Evolutionary conservation across 2,329 filamentous ascomycete genomes (phyloP), one percentile per base, ranked within the genome.

Genomic region (Botrytis sinoallii): DNA sequence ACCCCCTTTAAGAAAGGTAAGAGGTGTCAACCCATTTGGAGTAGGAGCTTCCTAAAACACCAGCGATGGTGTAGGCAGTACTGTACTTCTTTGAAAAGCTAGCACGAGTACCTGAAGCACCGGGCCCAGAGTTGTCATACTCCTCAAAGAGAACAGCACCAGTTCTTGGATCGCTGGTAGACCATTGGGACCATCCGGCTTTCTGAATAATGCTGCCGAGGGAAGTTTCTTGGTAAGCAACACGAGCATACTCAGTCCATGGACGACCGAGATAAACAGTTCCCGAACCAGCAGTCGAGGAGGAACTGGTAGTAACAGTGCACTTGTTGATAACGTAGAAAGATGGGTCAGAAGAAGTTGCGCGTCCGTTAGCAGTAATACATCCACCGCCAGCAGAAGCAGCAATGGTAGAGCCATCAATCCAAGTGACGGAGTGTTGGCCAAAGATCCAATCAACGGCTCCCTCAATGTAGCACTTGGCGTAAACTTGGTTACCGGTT

Each of bases 371-470:
- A 73, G 84, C 84, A 16, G 85, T 72, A 22, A 69, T 69, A 1
- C 40, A 69, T 72, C 71, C 71, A 29, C 86, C 81, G 29, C 81
- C 79, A 16, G 85, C 80, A 68, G 86, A 85, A 35, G 79, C 77
- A 60, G 84, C 81, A 75, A 89, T 85, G 63, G 85, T 83, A 74
- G 83, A 83, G 22, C 81, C 77, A 71, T 88, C 85, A 32, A 72
- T 42, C 71, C 71, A 72, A 20, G 71, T 64, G 79, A 86, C 87
- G 48, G 86, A 84, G 71, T 84, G 77, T 80, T 88, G 84, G 70
- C 89, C 85, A 79, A 90, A 91, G 76, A 89, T 87, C 78, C 89
- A 89, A 77, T 90, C 89, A 61, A 87, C 86, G 4, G 87, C 86
- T 42, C 88, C 88, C 65, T 87, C 84, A 75, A 90, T 89, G 74